phyloP scores from a whole-genome alignment of 108 stramenopile species.

The Nitzschia sp. region DNA sequence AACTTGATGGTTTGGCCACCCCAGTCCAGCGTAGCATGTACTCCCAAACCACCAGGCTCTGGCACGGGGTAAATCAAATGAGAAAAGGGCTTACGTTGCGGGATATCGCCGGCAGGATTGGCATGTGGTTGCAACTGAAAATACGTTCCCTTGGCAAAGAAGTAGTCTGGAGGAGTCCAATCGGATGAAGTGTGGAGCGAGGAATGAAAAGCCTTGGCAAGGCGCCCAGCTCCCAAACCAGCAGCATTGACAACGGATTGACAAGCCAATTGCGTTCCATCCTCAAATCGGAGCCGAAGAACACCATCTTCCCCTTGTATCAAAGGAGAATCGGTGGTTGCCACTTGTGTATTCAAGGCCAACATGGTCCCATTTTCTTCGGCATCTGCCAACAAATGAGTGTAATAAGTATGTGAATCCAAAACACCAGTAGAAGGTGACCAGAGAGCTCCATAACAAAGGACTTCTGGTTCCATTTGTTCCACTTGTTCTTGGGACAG shows the following conservation, averaged over 20 bases:
- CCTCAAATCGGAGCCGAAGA: slow-evolving; percentile 6
- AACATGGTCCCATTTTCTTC: slow-evolving; percentile 66
- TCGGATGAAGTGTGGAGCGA: neutral
- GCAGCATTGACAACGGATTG: slow-evolving; percentile 66
- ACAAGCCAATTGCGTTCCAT: slow-evolving; percentile 55
- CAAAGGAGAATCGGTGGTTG: neutral
- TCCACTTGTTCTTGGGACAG: slow-evolving; percentile 57
- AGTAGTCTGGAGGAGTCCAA: slow-evolving; percentile 61
- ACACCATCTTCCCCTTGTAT: neutral
- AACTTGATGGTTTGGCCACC: slow-evolving; percentile 59
- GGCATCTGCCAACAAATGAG: slow-evolving; percentile 66
- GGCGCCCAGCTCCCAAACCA: slow-evolving; percentile 59
- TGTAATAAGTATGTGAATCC: slow-evolving; percentile 70
- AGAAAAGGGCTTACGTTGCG: slow-evolving; percentile 49
- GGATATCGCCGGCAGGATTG: neutral
- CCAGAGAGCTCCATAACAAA: slow-evolving; percentile 57
- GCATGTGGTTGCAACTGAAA: slow-evolving; percentile 58
- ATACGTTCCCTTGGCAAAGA: slow-evolving; percentile 83
- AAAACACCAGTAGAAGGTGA: slow-evolving; percentile 84
- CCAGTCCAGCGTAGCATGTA: slow-evolving; percentile 84
- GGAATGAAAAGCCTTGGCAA: slow-evolving; percentile 49
- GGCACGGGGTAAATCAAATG: slow-evolving; percentile 83
- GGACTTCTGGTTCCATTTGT: slow-evolving; percentile 63
- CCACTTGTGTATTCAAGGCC: slow-evolving; percentile 51
- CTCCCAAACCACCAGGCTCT: slow-evolving; percentile 78